These are phyloP conservation scores for Condylostoma magnum DNA, from an alignment of 169 alveolate genomes.

Conservation along the genomic window DNA sequence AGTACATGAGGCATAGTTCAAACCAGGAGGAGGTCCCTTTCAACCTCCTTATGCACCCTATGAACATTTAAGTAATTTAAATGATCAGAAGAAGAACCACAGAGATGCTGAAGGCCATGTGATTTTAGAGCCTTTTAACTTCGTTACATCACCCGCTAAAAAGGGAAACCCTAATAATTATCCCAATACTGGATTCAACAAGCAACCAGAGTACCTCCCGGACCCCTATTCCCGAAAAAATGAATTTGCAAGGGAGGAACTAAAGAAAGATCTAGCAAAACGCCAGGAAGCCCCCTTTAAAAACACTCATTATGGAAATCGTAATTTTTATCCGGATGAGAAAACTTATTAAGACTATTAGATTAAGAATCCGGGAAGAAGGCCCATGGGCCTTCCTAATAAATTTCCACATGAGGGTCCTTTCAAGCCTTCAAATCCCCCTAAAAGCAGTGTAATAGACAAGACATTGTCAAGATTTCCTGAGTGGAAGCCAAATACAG, in stretches of 20 bases:
- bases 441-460: neutral
- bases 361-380: neutral
- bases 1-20: conserved; percentile 6
- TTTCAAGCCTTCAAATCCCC: conserved; percentile 4
- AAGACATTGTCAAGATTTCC: neutral
- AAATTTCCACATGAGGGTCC: conserved; percentile 2
- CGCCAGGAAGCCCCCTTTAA: conserved; percentile 18
- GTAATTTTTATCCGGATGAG: neutral
- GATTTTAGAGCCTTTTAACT: conserved; percentile 16
- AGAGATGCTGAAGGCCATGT: conserved; percentile 12
- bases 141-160: conserved; percentile 25
- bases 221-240: neutral
- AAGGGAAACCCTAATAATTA: neutral
- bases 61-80: neutral
- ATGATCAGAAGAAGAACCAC: neutral
- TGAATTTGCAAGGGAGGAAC: conserved; percentile 5
- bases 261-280: neutral
- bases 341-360: neutral
- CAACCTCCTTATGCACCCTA: neutral
- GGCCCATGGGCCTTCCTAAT: neutral
- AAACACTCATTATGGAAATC: neutral
- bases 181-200: neutral
- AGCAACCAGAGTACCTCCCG: neutral
- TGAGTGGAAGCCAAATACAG: conserved; percentile 7
- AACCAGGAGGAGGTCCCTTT: conserved; percentile 20